Base-by-base conservation (phyloP, 257 asterid genomes). In the Salvia rosmarinus region DNA sequence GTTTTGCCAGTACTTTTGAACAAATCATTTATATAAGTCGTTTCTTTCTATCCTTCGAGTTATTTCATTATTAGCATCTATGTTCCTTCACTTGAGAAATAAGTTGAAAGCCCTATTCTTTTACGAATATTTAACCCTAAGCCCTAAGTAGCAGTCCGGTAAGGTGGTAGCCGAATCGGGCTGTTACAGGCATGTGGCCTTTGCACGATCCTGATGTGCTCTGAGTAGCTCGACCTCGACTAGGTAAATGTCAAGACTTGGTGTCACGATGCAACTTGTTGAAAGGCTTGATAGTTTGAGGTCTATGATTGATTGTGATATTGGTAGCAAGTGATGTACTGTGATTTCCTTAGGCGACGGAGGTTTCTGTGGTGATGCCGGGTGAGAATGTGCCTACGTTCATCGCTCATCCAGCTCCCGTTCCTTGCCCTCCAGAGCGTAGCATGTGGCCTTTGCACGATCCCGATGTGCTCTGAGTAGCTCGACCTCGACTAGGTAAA, bases 361-460 rank as follows among this genome's bases (percentile, higher is more conserved):
- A 90, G 70, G 87, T 86, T 16, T 83, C 96, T 6, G 96, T 90
- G 35, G 57, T 90, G 76, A 90, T 90, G 96, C 96, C 96, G 8
- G 96, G 96, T 32, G 89, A 90, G 35, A 80, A 55, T 0, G 78
- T 86, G 62, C 95, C 95, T 10, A 90, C 90, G 12, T 90, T 84
- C 43, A 82, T 90, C 12, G 95, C 96, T 40, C 82, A 83, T 64
- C 92, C 86, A 32, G 95, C 88, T 69, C 96, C 92, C 0, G 85
- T 85, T 60, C 89, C 92, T 5, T 86, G 90, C 64, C 88, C 87
- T 44, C 86, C 87, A 0, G 86, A 83, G 78, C 88, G 84, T 44
- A 28, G 65, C 30, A 75, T 77, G 35, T 83, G 87, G 88, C 92
- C 89, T 55, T 69, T 67, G 5, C 89, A 79, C 75, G 82, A 82